Evolutionary conservation across 352 stramenopile species (phyloP).

Genomic region (Globisporangium canariense): DNA sequence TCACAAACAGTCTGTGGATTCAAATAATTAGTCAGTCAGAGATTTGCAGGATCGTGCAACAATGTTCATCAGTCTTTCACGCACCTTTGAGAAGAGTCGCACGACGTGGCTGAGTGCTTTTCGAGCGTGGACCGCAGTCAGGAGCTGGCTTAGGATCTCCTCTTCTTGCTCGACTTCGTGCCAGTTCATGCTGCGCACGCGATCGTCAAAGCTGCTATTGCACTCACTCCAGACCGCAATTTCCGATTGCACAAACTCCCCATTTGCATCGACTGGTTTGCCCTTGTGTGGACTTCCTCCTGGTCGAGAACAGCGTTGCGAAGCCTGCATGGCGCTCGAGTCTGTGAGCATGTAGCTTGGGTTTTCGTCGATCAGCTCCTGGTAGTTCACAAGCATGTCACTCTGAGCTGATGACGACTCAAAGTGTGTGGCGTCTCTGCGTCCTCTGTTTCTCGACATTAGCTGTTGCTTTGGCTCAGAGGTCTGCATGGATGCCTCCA

Average conservation of each 20-base stretch:
- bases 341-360: slow-evolving; percentile 70
- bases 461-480: slow-evolving; percentile 2
- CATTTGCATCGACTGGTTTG: slow-evolving; percentile 29
- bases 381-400: slow-evolving; percentile 35
- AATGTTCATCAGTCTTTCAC: slow-evolving; percentile 2
- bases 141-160: slow-evolving; percentile 45
- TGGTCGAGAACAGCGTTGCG: slow-evolving; percentile 21
- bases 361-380: slow-evolving; percentile 80
- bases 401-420: slow-evolving; percentile 10
- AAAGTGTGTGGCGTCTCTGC: neutral
- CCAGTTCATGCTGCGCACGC: slow-evolving; percentile 49
- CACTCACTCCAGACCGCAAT: slow-evolving; percentile 69
- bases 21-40: neutral
- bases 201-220: slow-evolving; percentile 57
- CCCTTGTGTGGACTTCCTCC: slow-evolving; percentile 41
- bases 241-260: slow-evolving; percentile 28
- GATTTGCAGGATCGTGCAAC: neutral
- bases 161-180: slow-evolving; percentile 72
- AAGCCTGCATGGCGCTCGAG: slow-evolving; percentile 36
- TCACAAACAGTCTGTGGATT: slow-evolving; percentile 22
- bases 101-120: slow-evolving; percentile 69
- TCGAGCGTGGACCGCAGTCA: slow-evolving; percentile 60
- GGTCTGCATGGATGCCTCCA: slow-evolving; percentile 22
- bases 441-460: neutral
- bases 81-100: slow-evolving; percentile 46